Base-by-base conservation (phyloP, 805 yeast species). In the Lipomyces yamadae region DNA sequence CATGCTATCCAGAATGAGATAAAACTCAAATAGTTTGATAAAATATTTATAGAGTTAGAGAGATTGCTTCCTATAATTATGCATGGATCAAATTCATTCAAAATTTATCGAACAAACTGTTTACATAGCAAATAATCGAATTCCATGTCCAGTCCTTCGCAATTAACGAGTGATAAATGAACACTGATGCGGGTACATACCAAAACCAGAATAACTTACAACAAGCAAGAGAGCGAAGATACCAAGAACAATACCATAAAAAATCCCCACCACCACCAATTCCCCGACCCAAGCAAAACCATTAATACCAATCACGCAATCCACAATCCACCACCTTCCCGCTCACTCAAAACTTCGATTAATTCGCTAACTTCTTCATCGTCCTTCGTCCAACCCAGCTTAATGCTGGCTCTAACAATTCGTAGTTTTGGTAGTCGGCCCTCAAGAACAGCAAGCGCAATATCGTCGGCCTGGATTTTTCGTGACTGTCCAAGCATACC, bases 391-490 rank as follows among this genome's bases (percentile, higher is more conserved):
- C 99, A 95, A 7, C 97, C 97, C 48, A 95, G 78, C 76, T 88
- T 87, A 18, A 89, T 85, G 30, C 95, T 88, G 55, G 92, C 83
- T 55, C 88, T 81, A 1, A 95, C 80, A 59, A 83, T 84, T 68
- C 83, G 82, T 74, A 95, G 80, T 52, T 80, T 70, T 0, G 97
- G 97, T 18, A 95, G 77, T 72, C 96, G 80, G 8, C 86, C 88
- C 67, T 93, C 97, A 74, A 86, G 83, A 29, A 93, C 78, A 0
- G 98, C 97, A 58, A 92, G 83, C 0, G 95, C 90, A 65, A 95
- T 80, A 76, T 94, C 98, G 72, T 91, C 89, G 0, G 98, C 97
- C 73, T 91, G 91, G 42, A 95, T 79, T 74, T 91, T 91, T 32
- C 88, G 85, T 1, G 92, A 84, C 65, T 93, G 91, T 1, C 98